These are phyloP conservation scores for Scedosporium minutisporum DNA, from an alignment of 2,329 filamentous ascomycete species.

Conservation along the genomic window DNA sequence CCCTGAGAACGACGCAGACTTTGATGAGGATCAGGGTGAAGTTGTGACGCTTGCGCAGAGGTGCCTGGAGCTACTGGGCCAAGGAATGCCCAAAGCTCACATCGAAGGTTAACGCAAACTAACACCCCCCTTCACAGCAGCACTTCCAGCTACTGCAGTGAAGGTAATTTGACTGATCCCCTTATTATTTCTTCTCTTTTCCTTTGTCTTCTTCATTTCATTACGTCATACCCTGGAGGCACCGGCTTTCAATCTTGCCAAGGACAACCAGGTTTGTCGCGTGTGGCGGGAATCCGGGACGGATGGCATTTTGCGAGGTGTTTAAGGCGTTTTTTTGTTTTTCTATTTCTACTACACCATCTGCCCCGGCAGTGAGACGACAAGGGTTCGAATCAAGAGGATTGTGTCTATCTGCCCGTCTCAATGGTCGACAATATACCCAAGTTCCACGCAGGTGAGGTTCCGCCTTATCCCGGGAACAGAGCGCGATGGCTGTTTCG, in stretches of 20 bases:
- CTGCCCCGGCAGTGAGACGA: slow-evolving; percentile 7
- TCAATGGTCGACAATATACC: no score
- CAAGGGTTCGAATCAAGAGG: neutral
- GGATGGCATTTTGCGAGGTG: slow-evolving; percentile 5
- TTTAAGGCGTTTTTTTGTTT: slow-evolving; percentile 8
- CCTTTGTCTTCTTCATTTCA: neutral
- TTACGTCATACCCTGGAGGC: neutral
- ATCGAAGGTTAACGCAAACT: slow-evolving; percentile 57
- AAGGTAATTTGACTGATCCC: neutral
- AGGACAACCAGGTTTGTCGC: neutral
- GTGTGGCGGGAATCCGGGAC: neutral
- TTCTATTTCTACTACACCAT: slow-evolving; percentile 13
- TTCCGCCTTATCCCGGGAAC: no score
- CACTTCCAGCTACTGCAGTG: neutral
- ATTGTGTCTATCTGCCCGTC: neutral
- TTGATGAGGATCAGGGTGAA: slow-evolving; percentile 82
- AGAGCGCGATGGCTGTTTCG: no score
- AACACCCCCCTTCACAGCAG: neutral
- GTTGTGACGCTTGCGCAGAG: slow-evolving; percentile 84
- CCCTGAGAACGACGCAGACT: slow-evolving; percentile 77
- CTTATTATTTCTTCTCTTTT: neutral
- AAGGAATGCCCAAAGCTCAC: slow-evolving; percentile 65
- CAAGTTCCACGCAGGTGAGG: no score
- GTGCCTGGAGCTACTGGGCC: slow-evolving; percentile 77
- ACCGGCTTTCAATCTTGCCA: neutral